Percentiles rank a stretch among this genome's conserved stretches.
Conservation (phyloP, 306 rosid species). For the Pyrus pyrifolia region DNA sequence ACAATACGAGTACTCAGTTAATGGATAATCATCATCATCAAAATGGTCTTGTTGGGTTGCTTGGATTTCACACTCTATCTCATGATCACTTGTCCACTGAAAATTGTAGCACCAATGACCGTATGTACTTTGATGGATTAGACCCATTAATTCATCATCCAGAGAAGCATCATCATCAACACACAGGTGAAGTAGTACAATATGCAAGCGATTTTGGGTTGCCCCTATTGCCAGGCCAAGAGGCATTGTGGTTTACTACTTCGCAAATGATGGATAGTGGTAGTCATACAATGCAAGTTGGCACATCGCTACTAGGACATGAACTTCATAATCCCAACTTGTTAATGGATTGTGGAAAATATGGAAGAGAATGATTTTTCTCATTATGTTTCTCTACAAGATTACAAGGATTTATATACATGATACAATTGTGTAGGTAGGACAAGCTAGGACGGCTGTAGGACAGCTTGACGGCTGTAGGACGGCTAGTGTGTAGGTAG, state of each 20-base stretch:
- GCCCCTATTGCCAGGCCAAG: slow-evolving; percentile 73
- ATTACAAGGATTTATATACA: no score
- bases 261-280: slow-evolving; percentile 43
- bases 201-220: slow-evolving; percentile 34
- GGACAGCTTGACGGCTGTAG: no score
- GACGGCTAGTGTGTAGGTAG: no score
- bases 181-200: slow-evolving; percentile 12
- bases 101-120: slow-evolving; percentile 14
- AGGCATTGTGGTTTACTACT: slow-evolving; percentile 37
- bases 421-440: no score
- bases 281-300: slow-evolving; percentile 17
- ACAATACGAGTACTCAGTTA: slow-evolving; percentile 6
- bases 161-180: slow-evolving; percentile 9
- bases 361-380: no score
- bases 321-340: slow-evolving; percentile 47
- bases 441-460: no score
- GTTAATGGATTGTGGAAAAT: neutral
- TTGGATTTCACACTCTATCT: slow-evolving; percentile 29
- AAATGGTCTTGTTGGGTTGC: slow-evolving; percentile 27
- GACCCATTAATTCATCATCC: slow-evolving; percentile 23
- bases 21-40: slow-evolving; percentile 10
- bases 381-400: no score
- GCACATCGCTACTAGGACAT: slow-evolving; percentile 27
- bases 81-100: neutral
- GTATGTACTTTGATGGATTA: slow-evolving; percentile 28